Percentiles rank a stretch among this genome's conserved stretches.
Evolutionary conservation across 768 basidiomycete genomes (phyloP).

Genomic region (Naganishia friedmannii): DNA sequence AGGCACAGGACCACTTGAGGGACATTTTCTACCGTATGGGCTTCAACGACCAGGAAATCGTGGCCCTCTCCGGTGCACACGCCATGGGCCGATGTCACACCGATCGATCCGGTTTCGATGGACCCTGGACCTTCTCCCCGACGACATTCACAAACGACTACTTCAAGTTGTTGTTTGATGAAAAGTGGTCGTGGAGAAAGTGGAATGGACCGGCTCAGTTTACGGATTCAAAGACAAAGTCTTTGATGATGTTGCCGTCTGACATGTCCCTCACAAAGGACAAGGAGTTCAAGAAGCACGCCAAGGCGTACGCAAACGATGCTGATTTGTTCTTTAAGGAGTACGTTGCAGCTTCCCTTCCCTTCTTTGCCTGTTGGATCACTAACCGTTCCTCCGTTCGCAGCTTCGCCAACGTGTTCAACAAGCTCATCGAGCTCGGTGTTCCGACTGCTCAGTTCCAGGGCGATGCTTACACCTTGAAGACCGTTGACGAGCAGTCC

Average conservation of each 20-base stretch:
- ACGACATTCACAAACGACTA: constrained; percentile 82
- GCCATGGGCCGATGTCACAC: constrained; percentile 92
- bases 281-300: constrained; percentile 85
- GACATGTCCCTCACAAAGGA: constrained; percentile 86
- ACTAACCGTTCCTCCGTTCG: neutral
- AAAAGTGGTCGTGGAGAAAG: constrained; percentile 89
- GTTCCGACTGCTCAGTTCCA: constrained; percentile 78
- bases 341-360: constrained; percentile 57
- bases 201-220: constrained; percentile 71
- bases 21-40: constrained; percentile 90
- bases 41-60: constrained; percentile 97
- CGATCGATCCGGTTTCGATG: constrained; percentile 54
- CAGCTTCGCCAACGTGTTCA: constrained; percentile 78
- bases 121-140: constrained; percentile 75
- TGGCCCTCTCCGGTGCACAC: constrained; percentile 88
- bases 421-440: constrained; percentile 85
- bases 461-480: constrained; percentile 73
- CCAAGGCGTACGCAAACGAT: constrained; percentile 80
- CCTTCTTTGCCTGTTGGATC: neutral
- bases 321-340: constrained; percentile 89
- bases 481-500: constrained; percentile 56
- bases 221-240: constrained; percentile 81
- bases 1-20: constrained; percentile 80
- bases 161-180: constrained; percentile 78
- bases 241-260: constrained; percentile 93